Evolutionary conservation across 352 stramenopile species (phyloP).

Genomic region (Phytophthora syringae): DNA sequence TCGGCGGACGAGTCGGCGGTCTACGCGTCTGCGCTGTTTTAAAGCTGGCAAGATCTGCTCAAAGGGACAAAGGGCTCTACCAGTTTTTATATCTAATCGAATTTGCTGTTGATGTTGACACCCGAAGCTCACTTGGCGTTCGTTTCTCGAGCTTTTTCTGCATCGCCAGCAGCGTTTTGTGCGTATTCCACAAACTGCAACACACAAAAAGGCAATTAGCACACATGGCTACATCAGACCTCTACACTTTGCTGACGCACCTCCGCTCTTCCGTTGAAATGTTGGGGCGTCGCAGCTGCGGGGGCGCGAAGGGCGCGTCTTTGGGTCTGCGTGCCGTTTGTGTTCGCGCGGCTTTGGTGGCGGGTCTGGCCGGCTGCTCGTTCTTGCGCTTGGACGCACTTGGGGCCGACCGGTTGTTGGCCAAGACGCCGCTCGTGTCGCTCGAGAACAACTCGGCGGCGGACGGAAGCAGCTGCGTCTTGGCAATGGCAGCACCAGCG

Average conservation of each 20-base stretch:
- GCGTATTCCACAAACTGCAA: slow-evolving; percentile 71
- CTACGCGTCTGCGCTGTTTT: slow-evolving; percentile 62
- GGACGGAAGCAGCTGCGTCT: slow-evolving; percentile 36
- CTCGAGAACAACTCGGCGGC: slow-evolving; percentile 57
- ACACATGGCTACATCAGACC: too few relatives aligned
- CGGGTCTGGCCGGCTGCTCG: slow-evolving; percentile 14
- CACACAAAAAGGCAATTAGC: not conserved
- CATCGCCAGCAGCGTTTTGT: slow-evolving; percentile 60
- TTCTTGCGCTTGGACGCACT: slow-evolving; percentile 36
- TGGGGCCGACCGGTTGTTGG: slow-evolving; percentile 6
- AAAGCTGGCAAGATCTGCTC: not conserved
- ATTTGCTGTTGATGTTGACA: slow-evolving; percentile 31
- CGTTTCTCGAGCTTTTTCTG: slow-evolving; percentile 45
- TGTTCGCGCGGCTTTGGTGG: slow-evolving; percentile 28
- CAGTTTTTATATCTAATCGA: slow-evolving; percentile 39
- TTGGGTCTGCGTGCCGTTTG: slow-evolving; percentile 21
- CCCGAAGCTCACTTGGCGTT: slow-evolving; percentile 9
- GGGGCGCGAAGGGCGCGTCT: slow-evolving; percentile 51
- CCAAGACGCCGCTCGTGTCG: slow-evolving; percentile 38
- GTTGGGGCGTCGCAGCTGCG: slow-evolving; percentile 72
- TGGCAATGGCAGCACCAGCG: not conserved
- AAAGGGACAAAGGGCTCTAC: not conserved
- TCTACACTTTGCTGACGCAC: too few relatives aligned
- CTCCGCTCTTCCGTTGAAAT: slow-evolving; percentile 73
- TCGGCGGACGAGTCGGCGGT: slow-evolving; percentile 23